A percentile compares a stretch with the other conserved stretches of the same genome.
phyloP scores from a whole-genome alignment of 495 filamentous ascomycete genomes.

The Pseudevernia furfuracea region DNA sequence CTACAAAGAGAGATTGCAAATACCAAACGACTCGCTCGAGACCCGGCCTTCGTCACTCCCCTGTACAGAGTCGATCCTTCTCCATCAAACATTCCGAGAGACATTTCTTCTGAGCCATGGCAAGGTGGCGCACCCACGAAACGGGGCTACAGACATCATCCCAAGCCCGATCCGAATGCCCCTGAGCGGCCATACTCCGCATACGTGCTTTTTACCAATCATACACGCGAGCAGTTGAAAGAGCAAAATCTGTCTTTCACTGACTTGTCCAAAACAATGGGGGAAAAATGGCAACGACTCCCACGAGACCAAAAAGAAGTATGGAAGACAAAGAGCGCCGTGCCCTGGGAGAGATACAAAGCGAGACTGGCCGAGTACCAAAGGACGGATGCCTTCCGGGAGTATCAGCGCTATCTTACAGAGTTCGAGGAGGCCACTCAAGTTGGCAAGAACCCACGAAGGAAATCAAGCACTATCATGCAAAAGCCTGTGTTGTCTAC shows the following conservation, averaged over 20 bases:
- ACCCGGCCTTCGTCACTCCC: slow-evolving; percentile 6
- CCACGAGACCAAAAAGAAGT: slow-evolving; percentile 9
- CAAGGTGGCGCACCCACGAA: slow-evolving; percentile 11
- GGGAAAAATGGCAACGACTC: slow-evolving; percentile 23
- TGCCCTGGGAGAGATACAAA: slow-evolving; percentile 22
- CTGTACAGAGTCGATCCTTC: slow-evolving; percentile 1
- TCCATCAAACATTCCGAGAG: not conserved
- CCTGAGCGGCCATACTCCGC: slow-evolving; percentile 21
- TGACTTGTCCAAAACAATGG: slow-evolving; percentile 17
- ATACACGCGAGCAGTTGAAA: slow-evolving; percentile 22
- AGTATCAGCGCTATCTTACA: slow-evolving; percentile 15
- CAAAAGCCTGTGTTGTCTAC: not conserved
- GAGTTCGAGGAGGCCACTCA: slow-evolving; percentile 18
- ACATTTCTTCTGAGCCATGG: not conserved
- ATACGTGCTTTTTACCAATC: slow-evolving; percentile 23
- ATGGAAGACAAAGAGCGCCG: slow-evolving; percentile 18
- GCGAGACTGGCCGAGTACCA: slow-evolving; percentile 17
- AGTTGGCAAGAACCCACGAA: slow-evolving; percentile 15
- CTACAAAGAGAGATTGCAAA: slow-evolving; percentile 27
- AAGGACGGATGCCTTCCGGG: slow-evolving; percentile 15
- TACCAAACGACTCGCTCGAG: slow-evolving; percentile 9
- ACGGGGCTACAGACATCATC: slow-evolving; percentile 21
- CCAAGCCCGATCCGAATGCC: slow-evolving; percentile 22
- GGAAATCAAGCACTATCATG: not conserved
- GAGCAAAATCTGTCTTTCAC: slow-evolving; percentile 19